Percentiles rank a stretch among this genome's conserved stretches.
These are phyloP conservation scores for Fusarium keratoplasticum DNA, from an alignment of 2,329 filamentous ascomycete genomes.

Conservation along the genomic window DNA sequence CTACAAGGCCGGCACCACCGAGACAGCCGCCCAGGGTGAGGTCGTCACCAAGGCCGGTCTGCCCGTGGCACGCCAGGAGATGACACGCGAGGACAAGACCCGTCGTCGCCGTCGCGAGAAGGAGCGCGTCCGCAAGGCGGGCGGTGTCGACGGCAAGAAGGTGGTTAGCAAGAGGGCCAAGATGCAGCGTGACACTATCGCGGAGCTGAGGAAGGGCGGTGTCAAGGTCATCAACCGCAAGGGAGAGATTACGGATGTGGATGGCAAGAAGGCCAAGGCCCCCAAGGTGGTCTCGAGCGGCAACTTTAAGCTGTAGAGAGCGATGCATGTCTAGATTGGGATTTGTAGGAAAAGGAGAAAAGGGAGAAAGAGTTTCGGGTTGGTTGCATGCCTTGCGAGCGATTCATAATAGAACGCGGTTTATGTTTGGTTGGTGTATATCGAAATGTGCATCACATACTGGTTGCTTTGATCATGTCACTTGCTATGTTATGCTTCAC, in stretches of 20 bases:
- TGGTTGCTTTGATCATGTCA: neutral
- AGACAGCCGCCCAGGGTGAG: slow-evolving; percentile 74
- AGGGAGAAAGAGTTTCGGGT: slow-evolving; percentile 1
- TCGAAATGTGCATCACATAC: slow-evolving; percentile 8
- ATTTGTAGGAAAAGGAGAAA: slow-evolving; percentile 11
- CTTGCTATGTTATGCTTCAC: neutral
- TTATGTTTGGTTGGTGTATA: slow-evolving; percentile 31
- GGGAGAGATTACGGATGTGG: slow-evolving; percentile 85
- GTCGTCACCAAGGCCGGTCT: slow-evolving; percentile 82
- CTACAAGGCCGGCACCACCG: slow-evolving; percentile 80
- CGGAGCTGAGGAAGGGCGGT: slow-evolving; percentile 82
- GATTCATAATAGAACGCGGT: slow-evolving; percentile 38
- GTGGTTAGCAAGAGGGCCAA: slow-evolving; percentile 68
- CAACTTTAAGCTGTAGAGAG: slow-evolving; percentile 69
- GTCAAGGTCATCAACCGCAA: slow-evolving; percentile 94
- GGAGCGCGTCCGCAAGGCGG: slow-evolving; percentile 82
- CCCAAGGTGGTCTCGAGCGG: slow-evolving; percentile 64
- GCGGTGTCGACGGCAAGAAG: slow-evolving; percentile 59
- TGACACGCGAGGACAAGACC: slow-evolving; percentile 87
- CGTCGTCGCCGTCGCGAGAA: slow-evolving; percentile 83
- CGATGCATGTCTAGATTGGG: neutral
- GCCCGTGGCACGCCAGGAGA: slow-evolving; percentile 84
- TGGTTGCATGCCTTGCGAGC: slow-evolving; percentile 36
- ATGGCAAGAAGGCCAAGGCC: slow-evolving; percentile 78
- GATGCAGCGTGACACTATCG: slow-evolving; percentile 64